phyloP scores from a whole-genome alignment of 2,329 filamentous ascomycete genomes.

The Zymoseptoria crescenta region DNA sequence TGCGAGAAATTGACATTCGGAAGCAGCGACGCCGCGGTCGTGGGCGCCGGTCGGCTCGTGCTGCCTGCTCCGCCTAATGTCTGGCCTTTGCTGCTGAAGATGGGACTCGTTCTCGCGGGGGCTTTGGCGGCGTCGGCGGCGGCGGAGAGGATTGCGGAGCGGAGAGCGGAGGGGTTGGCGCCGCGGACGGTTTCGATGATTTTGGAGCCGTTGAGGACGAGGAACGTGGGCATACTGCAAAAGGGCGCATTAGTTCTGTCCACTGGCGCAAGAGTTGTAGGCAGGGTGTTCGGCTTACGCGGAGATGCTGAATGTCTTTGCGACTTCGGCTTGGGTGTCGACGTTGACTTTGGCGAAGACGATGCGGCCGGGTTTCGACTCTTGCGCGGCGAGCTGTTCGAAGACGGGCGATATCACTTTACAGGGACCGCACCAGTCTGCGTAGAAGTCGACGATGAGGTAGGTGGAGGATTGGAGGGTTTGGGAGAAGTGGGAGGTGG shows the following conservation, averaged over 20 bases:
- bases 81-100: slow-evolving; percentile 37
- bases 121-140: slow-evolving; percentile 33
- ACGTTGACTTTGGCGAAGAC: slow-evolving; percentile 51
- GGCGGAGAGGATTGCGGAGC: slow-evolving; percentile 40
- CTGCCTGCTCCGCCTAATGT: slow-evolving; percentile 30
- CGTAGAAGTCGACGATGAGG: slow-evolving; percentile 30
- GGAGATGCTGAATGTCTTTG: slow-evolving; percentile 42
- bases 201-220: slow-evolving; percentile 37
- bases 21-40: neutral
- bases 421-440: slow-evolving; percentile 50
- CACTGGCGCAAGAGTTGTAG: too few species aligned
- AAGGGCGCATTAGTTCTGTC: neutral
- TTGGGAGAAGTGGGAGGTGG: slow-evolving; percentile 25
- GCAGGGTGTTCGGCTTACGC: slow-evolving; percentile 28
- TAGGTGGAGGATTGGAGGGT: slow-evolving; percentile 27
- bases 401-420: slow-evolving; percentile 47
- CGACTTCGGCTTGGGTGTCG: slow-evolving; percentile 44
- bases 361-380: slow-evolving; percentile 39
- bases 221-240: slow-evolving; percentile 41
- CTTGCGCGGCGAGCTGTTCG: slow-evolving; percentile 44
- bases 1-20: slow-evolving; percentile 16
- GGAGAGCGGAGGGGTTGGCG: slow-evolving; percentile 42
- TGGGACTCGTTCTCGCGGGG: slow-evolving; percentile 27
- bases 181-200: slow-evolving; percentile 42
- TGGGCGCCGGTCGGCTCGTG: neutral